Percentiles rank a stretch among this genome's conserved stretches.
Conservation (phyloP, 2,329 filamentous ascomycete genomes). For the Aspergillus niger region DNA sequence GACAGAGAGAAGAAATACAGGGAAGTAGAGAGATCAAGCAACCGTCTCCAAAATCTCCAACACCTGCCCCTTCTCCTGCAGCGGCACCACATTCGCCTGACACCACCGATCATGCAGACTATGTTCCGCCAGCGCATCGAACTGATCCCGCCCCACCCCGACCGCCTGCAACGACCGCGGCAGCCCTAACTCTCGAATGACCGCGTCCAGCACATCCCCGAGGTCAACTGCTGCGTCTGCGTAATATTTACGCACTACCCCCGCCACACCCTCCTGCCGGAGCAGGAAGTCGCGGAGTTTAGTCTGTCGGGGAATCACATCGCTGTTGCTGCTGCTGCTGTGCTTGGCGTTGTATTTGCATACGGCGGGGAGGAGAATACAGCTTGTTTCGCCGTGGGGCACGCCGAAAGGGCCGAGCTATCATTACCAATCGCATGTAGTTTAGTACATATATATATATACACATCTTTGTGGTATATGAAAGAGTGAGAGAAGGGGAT, state of each 20-base stretch:
- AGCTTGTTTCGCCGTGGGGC: constrained; percentile 63
- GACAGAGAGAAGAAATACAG: background rate
- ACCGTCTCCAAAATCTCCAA: constrained; percentile 54
- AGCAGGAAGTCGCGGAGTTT: constrained; percentile 46
- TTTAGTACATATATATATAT: background rate
- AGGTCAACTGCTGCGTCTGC: constrained; percentile 44
- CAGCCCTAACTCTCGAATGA: constrained; percentile 57
- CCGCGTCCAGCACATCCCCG: constrained; percentile 54
- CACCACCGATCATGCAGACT: constrained; percentile 55
- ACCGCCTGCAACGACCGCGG: constrained; percentile 57
- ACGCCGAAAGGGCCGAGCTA: constrained; percentile 58
- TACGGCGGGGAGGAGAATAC: constrained; percentile 57
- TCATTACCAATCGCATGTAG: background rate
- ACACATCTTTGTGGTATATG: no score
- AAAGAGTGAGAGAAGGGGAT: constrained; percentile 9
- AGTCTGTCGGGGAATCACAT: constrained; percentile 37
- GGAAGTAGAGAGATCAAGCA: constrained; percentile 10
- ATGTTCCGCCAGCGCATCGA: constrained; percentile 52
- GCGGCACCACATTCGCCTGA: constrained; percentile 53
- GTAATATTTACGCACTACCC: constrained; percentile 34
- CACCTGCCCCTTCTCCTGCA: constrained; percentile 52
- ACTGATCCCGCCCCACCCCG: constrained; percentile 51
- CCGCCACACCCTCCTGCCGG: constrained; percentile 37
- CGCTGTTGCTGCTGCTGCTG: constrained; percentile 31
- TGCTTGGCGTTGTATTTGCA: constrained; percentile 56